A percentile compares a stretch with the other conserved stretches of the same genome.
Evolutionary conservation across 768 basidiomycete species (phyloP).

Genomic region (Hebeloma cylindrosporum): DNA sequence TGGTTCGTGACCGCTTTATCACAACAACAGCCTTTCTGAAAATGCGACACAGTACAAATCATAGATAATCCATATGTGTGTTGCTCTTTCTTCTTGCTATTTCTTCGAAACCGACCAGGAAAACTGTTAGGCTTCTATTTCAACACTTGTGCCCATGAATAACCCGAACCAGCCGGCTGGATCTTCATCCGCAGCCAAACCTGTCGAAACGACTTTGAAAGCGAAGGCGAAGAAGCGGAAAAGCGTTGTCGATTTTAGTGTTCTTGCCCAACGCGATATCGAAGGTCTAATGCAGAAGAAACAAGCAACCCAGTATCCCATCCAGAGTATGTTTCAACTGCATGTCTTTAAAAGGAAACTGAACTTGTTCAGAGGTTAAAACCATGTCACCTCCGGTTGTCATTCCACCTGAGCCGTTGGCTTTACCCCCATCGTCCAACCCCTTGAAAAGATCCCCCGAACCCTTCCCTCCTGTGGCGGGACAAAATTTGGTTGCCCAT

Average conservation of each 20-base stretch:
- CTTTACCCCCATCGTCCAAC: too few species aligned
- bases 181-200: not conserved
- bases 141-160: too few species aligned
- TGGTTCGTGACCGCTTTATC: not conserved
- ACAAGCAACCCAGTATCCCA: conserved; percentile 6
- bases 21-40: not conserved
- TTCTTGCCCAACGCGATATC: conserved; percentile 31
- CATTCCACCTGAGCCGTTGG: too few species aligned
- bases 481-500: too few species aligned
- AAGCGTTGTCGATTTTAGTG: conserved; percentile 25
- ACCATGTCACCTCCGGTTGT: not conserved
- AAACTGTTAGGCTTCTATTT: too few species aligned
- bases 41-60: conserved; percentile 1
- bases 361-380: too few species aligned
- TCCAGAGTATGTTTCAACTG: conserved; percentile 2
- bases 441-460: too few species aligned
- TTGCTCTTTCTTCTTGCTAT: not conserved
- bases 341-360: too few species aligned
- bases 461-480: too few species aligned
- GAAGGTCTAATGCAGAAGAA: conserved; percentile 25
- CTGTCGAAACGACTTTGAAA: conserved; percentile 1
- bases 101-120: too few species aligned
- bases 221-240: conserved; percentile 29
- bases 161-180: not conserved
- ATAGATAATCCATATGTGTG: conserved; percentile 7